Evolutionary conservation across 2,329 filamentous ascomycete genomes (phyloP), one percentile per base, ranked within the genome.

Genomic region (Ophiostoma triangulosporum): DNA sequence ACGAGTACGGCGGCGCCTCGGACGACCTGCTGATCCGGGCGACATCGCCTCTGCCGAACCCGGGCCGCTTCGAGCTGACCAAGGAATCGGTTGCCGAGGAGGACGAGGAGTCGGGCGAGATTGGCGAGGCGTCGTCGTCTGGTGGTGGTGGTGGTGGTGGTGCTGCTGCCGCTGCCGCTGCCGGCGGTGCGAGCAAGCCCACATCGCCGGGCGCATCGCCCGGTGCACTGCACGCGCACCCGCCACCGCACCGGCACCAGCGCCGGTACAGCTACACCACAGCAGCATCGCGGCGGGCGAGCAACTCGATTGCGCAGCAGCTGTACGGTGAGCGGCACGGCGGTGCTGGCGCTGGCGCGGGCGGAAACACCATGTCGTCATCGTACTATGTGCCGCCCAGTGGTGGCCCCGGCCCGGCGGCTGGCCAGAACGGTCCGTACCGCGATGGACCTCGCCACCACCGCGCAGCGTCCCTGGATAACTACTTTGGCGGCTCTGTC

Each of bases 51-150:
- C 75, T 90, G 57, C 84, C 86, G 7, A 83, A 88, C 61, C 82
- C 85, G 0, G 85, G 86, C 54, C 77, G 86, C 52, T 90, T 90
- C 61, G 84, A 88, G 60, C 72, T 88, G 9, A 72, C 76, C 52
- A 70, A 70, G 60, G 71, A 68, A 45, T 11, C 53, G 1, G 70
- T 67, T n/a, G 67, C 63, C 48, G 73, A 61, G 56, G 74, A 64
- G 62, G 64, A 67, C 17, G 64, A 31, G 15, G 46, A 36, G 3
- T 26, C 9, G 4, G n/a, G 22, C 7, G 46, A 32, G 26, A 51
- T n/a, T 7, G 53, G 32, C 24, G 48, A 46, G n/a, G n/a, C n/a
- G 31, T 50, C 50, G 3, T 36, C 52, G 5, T 22, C 24, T 3
- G 15, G n/a, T n/a, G n/a, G n/a, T n/a, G n/a, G n/a, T n/a, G n/a